phyloP scores from a whole-genome alignment of 1,284 basidiomycete species.

The Trichosporon sp. region DNA sequence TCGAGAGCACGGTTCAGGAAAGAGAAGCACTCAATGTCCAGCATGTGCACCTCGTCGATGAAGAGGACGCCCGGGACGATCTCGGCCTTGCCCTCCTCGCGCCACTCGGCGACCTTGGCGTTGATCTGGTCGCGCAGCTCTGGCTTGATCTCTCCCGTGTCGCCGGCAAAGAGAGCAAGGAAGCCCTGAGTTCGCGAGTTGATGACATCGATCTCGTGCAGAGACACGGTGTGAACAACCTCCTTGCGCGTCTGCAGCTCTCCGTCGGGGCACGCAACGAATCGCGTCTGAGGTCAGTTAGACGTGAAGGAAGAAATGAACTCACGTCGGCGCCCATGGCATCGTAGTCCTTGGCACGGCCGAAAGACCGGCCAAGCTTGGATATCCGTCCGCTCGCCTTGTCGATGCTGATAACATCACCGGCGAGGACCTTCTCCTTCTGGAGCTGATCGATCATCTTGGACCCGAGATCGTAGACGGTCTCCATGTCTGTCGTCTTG shows the following conservation, averaged over 20 bases:
- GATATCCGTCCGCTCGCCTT: conserved; percentile 96
- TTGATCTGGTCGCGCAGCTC: conserved; percentile 96
- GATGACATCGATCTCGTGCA: conserved; percentile 99
- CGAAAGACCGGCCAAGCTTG: conserved; percentile 92
- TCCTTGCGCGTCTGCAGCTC: conserved; percentile 97
- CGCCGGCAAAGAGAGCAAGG: conserved; percentile 65
- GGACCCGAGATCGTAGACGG: conserved; percentile 94
- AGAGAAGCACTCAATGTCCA: conserved; percentile 98
- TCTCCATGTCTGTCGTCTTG: conserved; percentile 99
- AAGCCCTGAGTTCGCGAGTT: conserved; percentile 93
- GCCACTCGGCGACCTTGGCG: conserved; percentile 93
- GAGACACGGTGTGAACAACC: conserved; percentile 91
- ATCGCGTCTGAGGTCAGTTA: conserved; percentile 70
- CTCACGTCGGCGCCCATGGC: conserved; percentile 96
- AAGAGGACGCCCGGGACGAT: conserved; percentile 93
- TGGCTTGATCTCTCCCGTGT: conserved; percentile 98
- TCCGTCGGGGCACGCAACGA: conserved; percentile 95
- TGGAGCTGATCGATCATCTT: conserved; percentile 99
- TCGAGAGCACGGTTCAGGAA: conserved; percentile 96
- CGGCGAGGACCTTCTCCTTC: conserved; percentile 94
- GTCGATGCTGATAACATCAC: conserved; percentile 94
- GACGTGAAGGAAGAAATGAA: conserved; percentile 17
- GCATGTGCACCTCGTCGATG: conserved; percentile 97
- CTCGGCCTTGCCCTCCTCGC: conserved; percentile 97
- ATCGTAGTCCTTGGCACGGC: conserved; percentile 93